phyloP scores from a whole-genome alignment of 2,329 filamentous ascomycete genomes.

The Annulohypoxylon truncatum region DNA sequence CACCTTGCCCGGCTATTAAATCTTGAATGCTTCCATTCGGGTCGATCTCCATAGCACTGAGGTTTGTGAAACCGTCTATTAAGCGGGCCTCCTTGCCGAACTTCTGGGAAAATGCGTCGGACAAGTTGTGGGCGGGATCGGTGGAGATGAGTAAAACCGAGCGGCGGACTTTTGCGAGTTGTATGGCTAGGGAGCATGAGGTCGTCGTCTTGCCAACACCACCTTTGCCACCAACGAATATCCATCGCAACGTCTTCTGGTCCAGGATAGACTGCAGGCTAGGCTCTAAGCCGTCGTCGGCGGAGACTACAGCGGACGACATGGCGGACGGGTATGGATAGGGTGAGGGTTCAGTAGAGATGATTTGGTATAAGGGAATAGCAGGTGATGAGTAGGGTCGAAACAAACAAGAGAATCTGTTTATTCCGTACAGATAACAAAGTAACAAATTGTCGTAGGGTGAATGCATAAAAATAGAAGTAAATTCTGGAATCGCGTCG shows the following conservation, averaged over 20 bases:
- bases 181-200: slow-evolving; percentile 96
- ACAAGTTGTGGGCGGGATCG: slow-evolving; percentile 97
- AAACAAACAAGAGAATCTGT: neutral
- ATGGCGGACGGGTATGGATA: slow-evolving; percentile 44
- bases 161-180: slow-evolving; percentile 93
- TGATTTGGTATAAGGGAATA: neutral
- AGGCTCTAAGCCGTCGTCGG: slow-evolving; percentile 87
- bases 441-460: slow-evolving; percentile 24
- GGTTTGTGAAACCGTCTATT: slow-evolving; percentile 89
- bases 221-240: slow-evolving; percentile 98
- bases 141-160: slow-evolving; percentile 98
- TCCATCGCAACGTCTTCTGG: slow-evolving; percentile 96
- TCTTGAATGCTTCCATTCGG: slow-evolving; percentile 98
- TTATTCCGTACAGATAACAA: neutral
- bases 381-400: neutral
- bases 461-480: slow-evolving; percentile 19
- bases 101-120: slow-evolving; percentile 97
- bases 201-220: slow-evolving; percentile 99
- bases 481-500: slow-evolving; percentile 33
- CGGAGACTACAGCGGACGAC: slow-evolving; percentile 59
- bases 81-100: slow-evolving; percentile 98
- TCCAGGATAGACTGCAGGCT: slow-evolving; percentile 94
- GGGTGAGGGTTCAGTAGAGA: neutral
- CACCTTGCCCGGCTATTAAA: slow-evolving; percentile 80
- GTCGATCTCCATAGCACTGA: slow-evolving; percentile 99